A percentile compares a stretch with the other conserved stretches of the same genome.
Evolutionary conservation across 75 land plant genomes (phyloP).

Genomic region (Ceratopteris richardii): DNA sequence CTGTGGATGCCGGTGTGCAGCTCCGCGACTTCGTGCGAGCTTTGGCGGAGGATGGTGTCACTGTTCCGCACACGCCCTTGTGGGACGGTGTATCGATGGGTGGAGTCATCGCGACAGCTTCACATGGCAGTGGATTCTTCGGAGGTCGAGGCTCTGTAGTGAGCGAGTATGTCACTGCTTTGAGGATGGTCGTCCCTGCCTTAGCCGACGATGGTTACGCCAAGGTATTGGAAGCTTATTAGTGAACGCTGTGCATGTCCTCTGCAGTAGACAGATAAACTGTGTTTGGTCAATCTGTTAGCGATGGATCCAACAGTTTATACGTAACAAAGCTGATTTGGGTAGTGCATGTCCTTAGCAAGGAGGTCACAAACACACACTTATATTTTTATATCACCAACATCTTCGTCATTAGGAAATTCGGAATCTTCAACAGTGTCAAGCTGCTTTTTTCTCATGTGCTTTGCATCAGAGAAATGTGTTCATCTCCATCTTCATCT

Average conservation of each 20-base stretch:
- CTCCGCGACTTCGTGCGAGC: constrained; percentile 11
- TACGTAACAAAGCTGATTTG: too few relatives aligned
- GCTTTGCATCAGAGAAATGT: too few relatives aligned
- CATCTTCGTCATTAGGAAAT: not conserved
- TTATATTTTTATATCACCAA: not conserved
- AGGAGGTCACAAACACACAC: not conserved
- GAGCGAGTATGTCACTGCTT: constrained; percentile 22
- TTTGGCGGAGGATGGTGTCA: constrained; percentile 5
- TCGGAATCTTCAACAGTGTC: too few relatives aligned
- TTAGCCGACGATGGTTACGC: constrained; percentile 18
- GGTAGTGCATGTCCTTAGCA: not conserved
- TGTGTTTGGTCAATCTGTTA: too few relatives aligned
- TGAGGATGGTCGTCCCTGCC: constrained; percentile 21
- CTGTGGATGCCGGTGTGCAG: constrained; percentile 22
- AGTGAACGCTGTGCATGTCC: too few relatives aligned
- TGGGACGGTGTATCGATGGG: constrained; percentile 28
- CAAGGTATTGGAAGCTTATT: too few relatives aligned
- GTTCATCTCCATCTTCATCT: not conserved
- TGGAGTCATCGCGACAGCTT: constrained; percentile 15
- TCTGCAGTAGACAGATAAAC: too few relatives aligned
- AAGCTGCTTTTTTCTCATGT: too few relatives aligned
- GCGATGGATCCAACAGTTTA: too few relatives aligned
- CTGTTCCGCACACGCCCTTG: constrained; percentile 9
- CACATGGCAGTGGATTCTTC: constrained; percentile 26
- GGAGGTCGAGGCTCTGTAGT: constrained; percentile 16